Evolutionary conservation across 1,139 yeast genomes (phyloP).

Genomic region (Yamadazyma epiphylla): DNA sequence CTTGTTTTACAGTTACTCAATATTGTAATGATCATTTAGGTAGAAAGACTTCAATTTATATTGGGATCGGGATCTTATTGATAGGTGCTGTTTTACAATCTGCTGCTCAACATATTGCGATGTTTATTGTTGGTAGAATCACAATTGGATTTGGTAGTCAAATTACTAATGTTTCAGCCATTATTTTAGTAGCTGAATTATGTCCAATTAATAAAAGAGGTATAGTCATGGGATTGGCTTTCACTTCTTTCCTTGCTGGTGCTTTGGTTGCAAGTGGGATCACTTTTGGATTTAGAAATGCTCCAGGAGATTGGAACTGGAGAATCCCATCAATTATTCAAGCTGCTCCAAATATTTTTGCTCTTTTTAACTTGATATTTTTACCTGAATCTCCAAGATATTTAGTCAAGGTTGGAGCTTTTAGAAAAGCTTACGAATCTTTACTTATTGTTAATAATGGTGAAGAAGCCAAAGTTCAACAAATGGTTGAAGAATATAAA

Average conservation of each 20-base stretch:
- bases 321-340: constrained; percentile 16
- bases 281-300: constrained; percentile 11
- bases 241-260: constrained; percentile 10
- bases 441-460: constrained; percentile 6
- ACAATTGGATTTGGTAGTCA: constrained; percentile 14
- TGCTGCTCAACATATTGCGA: constrained; percentile 14
- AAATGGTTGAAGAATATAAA: constrained; percentile 4
- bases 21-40: constrained; percentile 12
- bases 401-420: constrained; percentile 9
- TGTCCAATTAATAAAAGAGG: constrained; percentile 11
- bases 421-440: constrained; percentile 8
- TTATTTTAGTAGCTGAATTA: constrained; percentile 14
- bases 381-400: constrained; percentile 15
- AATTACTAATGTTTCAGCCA: constrained; percentile 9
- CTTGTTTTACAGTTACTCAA: constrained; percentile 7
- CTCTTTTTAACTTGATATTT: constrained; percentile 9
- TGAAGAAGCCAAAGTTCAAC: constrained; percentile 3
- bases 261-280: constrained; percentile 11
- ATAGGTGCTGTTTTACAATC: constrained; percentile 15
- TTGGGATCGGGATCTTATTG: constrained; percentile 8
- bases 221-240: constrained; percentile 11
- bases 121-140: constrained; percentile 16
- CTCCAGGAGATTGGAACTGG: constrained; percentile 15
- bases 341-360: constrained; percentile 9
- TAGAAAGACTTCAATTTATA: constrained; percentile 10